Base-by-base conservation (phyloP, 495 filamentous ascomycete genomes). In the Hypoxylon perforatum region DNA sequence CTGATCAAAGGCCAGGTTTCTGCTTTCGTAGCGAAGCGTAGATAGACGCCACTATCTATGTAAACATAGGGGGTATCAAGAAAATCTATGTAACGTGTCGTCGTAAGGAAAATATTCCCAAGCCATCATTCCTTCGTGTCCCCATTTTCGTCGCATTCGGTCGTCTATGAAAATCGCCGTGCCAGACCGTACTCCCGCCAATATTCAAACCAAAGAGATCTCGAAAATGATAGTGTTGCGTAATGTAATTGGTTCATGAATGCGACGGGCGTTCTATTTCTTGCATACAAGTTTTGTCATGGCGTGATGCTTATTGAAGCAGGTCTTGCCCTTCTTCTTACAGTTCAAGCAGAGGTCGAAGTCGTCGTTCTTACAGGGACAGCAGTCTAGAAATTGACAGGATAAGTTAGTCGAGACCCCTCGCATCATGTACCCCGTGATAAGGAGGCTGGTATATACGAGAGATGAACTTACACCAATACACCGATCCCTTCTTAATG, bases 261-360 rank as follows among this genome's bases (percentile, higher is more conserved):
- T 3, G 25, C 7, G 25, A 28, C 25, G 25, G 3, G 25, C 25
- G 25, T n/a, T n/a, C 9, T 38, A 38, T 11, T 38, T 38, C 35
- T 38, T 2, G 35, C 8, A 38, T 38, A 30, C 23, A 14, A 41
- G 23, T 19, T 58, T 58, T 44, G 22, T 58, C 30, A 58, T 15
- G 15, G 11, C 25, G 30, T 58, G 55, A 11, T 19, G 18, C 33
- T 25, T 39, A 14, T 48, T 33, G 15, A 28, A 25, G 14, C 55
- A 58, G 15, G 11, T 9, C 9, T 22, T 19, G 1, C 44, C 55
- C 22, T 48, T 58, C 1, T 15, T 23, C n/a, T 1, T 38, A 12
- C 55, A 58, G 3, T 21, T 9, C 11, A 58, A 18, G 33, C 55
- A 58, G 18, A 58, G 35, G 15, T 58, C 55, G 45, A 49, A 58